These are phyloP conservation scores for Solanum virginianum DNA, from an alignment of 257 asterid species.

Conservation along the genomic window DNA sequence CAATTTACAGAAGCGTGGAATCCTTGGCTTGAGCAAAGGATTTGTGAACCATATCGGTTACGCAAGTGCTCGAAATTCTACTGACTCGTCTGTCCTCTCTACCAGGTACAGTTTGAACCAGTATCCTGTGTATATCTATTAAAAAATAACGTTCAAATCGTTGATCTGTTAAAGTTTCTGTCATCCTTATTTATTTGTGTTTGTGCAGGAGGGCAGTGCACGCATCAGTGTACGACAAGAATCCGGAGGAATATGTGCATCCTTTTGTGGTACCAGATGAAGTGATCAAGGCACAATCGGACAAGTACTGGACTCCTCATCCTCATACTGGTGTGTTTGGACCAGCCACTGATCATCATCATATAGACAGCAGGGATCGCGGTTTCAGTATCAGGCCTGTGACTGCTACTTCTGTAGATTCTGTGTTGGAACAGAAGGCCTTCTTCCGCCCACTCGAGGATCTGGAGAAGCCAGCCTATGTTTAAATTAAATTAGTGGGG, in stretches of 20 bases:
- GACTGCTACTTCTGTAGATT: slow-evolving; percentile 7
- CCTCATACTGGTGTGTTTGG: slow-evolving; percentile 89
- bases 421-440: slow-evolving; percentile 78
- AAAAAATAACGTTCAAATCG: background rate
- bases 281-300: slow-evolving; percentile 34
- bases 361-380: background rate
- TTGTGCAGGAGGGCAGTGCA: slow-evolving; percentile 60
- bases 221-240: slow-evolving; percentile 70
- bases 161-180: background rate
- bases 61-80: background rate
- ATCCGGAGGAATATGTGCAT: slow-evolving; percentile 44
- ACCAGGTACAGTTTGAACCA: background rate
- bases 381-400: background rate
- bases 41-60: background rate
- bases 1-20: background rate
- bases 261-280: slow-evolving; percentile 47
- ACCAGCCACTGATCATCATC: slow-evolving; percentile 36
- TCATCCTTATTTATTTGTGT: background rate
- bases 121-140: background rate
- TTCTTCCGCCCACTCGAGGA: slow-evolving; percentile 81
- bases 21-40: background rate
- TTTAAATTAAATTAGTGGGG: too few relatives aligned
- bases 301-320: slow-evolving; percentile 72
- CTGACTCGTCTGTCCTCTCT: background rate
- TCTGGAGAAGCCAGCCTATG: slow-evolving; percentile 50